These are phyloP conservation scores for Ophiorrhiza pumila DNA, from an alignment of 257 asterid species.

Conservation along the genomic window DNA sequence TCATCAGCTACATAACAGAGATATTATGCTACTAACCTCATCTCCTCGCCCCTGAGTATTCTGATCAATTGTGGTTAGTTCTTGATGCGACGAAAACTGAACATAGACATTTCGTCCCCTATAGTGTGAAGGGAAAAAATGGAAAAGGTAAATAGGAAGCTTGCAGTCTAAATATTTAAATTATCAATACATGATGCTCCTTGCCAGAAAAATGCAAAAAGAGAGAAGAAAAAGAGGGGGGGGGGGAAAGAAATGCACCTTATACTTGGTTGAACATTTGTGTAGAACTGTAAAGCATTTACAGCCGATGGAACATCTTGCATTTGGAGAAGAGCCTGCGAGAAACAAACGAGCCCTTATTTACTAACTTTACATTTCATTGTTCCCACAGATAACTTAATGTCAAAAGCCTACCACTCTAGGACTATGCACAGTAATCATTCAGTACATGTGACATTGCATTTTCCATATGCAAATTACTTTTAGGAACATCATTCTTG, in stretches of 20 bases:
- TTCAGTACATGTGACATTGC: no score
- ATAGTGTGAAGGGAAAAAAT: conserved; percentile 14
- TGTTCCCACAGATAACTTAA: not conserved
- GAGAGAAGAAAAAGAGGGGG: no score
- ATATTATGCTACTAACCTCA: conserved; percentile 53
- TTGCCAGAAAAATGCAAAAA: not conserved
- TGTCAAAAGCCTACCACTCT: not conserved
- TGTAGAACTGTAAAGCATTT: conserved; percentile 77
- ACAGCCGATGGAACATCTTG: conserved; percentile 90
- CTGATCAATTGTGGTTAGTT: conserved; percentile 90
- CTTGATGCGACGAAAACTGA: conserved; percentile 98
- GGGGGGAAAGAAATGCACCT: conserved; percentile 51
- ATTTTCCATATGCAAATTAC: conserved; percentile 2
- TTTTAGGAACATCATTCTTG: conserved; percentile 11
- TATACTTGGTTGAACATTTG: conserved; percentile 86
- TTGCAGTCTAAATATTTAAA: not conserved
- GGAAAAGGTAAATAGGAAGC: conserved; percentile 2
- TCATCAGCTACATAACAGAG: not conserved
- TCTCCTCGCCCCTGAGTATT: conserved; percentile 85
- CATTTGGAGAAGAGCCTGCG: conserved; percentile 97
- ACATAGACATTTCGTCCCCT: conserved; percentile 97
- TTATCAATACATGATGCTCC: not conserved
- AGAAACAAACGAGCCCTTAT: not conserved
- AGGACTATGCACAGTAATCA: not conserved
- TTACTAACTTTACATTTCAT: not conserved